Evolutionary conservation across 768 basidiomycete species (phyloP), one percentile per base, ranked within the genome.

Genomic region (Lactarius tabidus): DNA sequence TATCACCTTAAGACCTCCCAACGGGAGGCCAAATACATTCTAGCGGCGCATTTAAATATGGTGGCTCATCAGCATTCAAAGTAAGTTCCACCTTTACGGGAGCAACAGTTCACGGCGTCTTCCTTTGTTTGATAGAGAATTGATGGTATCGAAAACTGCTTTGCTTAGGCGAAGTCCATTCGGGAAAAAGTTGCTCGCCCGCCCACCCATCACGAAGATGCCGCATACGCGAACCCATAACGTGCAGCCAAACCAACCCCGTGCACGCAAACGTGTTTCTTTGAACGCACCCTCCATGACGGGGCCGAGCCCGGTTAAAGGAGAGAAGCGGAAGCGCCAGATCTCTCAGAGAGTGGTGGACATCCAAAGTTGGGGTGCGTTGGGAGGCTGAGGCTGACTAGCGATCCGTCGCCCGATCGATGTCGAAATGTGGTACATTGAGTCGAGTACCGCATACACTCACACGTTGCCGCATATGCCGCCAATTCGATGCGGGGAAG

Each of bases 271-370:
- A n/a, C 85, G 82, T 0, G 81, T 83, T 1, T 63, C 68, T 67
- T 75, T 79, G 80, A 79, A 89, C 10, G 72, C 60, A 26, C 73
- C 69, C 72, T 90, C 88, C 36, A 85, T 52, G 1, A 82, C 57
- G 9, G 84, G 68, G 1, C 85, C 85, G 1, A 85, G 69, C 14
- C 81, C 86, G 67, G 82, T 84, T 71, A 84, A 72, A 54, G 88
- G 45, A 71, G 88, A 90, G 71, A 83, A 87, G 14, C 77, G 70
- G 15, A 64, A 65, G 20, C 72, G 69, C 79, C 78, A 80, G 64
- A 79, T 76, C 18, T 78, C 74, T 23, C 59, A 52, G 7, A 80
- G 62, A 1, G 79, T 79, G 2, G 75, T 75, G 2, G 80, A 61
- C 5, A 23, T 15, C 75, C 75, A 81, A 0, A 77, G 81, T 3